Base-by-base conservation (phyloP, 73 alveolate genomes). In the Paramecium sexaurelia region DNA sequence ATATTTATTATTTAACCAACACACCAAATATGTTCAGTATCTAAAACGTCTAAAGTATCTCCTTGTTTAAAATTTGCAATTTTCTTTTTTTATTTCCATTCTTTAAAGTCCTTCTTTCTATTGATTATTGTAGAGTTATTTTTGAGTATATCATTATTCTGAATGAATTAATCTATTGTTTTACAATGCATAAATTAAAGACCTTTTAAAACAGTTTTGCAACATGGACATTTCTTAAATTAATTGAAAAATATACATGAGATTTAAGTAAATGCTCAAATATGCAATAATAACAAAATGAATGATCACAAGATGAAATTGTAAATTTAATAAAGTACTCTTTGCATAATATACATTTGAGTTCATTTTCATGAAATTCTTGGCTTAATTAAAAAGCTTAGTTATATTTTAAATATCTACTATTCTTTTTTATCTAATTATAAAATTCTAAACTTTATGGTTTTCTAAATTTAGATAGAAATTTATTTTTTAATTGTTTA, bases 21-120 rank as follows among this genome's bases (percentile, higher is more conserved):
- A 27, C 90, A 78, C 90, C 90, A 78, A 2, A 78, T 78, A 41
- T 78, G 73, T 78, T 78, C 90, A 22, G 90, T 41, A 40, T 78
- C 90, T 45, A 78, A 24, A 78, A 78, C 55, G 41, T 78, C 90
- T 17, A 78, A 22, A 20, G 45, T 8, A 15, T 29, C 55, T 40
- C 90, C 90, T 13, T 17, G 15, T 19, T 26, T 43, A 41, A 19
- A 78, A 41, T 37, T 45, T 0, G 19, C 22, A 1, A 78, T 1
- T n/a, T 40, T 40, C 27, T 40, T 78, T 78, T 73, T 73, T 37
- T 5, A 13, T 32, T 36, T 73, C 55, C 57, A 33, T 36, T 73
- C 87, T 73, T 73, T 39, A 20, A 73, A 73, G 7, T 73, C 83
- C 24, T 61, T 61, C 10, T 61, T 61, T 61, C 83, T 10, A 29